A percentile compares a stretch with the other conserved stretches of the same genome.
Evolutionary conservation across 2,329 filamentous ascomycete species (phyloP).

Genomic region (Cryphonectria naterciae): DNA sequence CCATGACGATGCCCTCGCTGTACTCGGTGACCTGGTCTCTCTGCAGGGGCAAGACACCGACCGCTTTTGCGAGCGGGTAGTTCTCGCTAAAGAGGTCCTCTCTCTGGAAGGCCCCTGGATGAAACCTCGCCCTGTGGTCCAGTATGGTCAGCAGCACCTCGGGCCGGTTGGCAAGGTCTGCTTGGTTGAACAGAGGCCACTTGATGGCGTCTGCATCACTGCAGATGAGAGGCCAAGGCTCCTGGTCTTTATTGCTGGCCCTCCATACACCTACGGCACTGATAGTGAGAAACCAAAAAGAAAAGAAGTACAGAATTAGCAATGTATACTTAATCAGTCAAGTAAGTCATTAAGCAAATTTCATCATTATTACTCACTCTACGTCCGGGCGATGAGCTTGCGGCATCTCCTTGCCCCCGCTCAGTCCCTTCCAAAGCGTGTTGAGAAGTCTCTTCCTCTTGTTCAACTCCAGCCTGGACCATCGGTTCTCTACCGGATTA

Average conservation of each 20-base stretch:
- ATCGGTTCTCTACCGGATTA: background rate
- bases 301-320: background rate
- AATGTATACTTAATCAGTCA: too few species aligned
- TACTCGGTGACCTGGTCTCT: background rate
- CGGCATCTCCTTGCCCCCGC: background rate
- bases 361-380: background rate
- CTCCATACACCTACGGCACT: background rate
- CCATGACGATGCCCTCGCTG: background rate
- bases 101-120: background rate
- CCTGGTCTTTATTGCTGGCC: background rate
- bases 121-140: background rate
- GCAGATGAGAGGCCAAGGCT: background rate
- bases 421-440: background rate
- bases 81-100: background rate
- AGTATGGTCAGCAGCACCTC: background rate
- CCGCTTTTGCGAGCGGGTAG: background rate
- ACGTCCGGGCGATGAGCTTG: background rate
- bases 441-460: background rate
- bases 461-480: background rate
- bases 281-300: background rate
- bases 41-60: background rate
- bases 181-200: background rate
- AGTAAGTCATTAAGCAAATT: background rate
- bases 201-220: background rate
- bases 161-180: slow-evolving; percentile 1